Evolutionary conservation across 1,139 yeast species (phyloP), one percentile per base, ranked within the genome.

Genomic region (Blastobotrys malaysiensis): DNA sequence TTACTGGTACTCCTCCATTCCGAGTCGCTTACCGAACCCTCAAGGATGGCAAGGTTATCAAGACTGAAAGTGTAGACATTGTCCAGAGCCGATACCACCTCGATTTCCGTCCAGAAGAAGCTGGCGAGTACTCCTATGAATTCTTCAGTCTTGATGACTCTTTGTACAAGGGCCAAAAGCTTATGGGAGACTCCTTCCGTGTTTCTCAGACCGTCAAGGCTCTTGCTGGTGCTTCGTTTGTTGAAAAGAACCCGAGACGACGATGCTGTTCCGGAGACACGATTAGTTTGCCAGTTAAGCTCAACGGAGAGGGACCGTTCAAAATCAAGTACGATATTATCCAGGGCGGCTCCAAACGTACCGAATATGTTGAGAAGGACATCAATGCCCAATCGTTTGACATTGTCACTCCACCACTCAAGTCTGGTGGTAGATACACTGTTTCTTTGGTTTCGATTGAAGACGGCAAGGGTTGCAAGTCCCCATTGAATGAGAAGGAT

Each of bases 1-100:
- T 88, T 52, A 72, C 79, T 5, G 99, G 99, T 14, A 79, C 83
- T 24, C 86, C 96, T 0, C 98, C 98, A 2, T 93, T 86, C 70
- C 77, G 77, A 49, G 77, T 90, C 14, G 83, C 86, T 6, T 87
- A 80, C 64, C 80, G 81, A 54, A 75, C 80, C 19, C 71, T 75
- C 36, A 71, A 67, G 58, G 63, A 68, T 57, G 60, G 66, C 7
- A 58, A 61, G 7, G 59, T 61, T 1, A 55, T 65, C 4, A 55
- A 57, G n/a, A 63, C 61, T 9, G 60, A 63, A 45, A 57, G 61
- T 1, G 59, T 65, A 18, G 55, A 54, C 5, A 65, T 69, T 36
- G 57, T 61, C n/a, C 68, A 68, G 45, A 63, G 67, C 26, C 73
- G 83, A 54, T 77, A 77, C 52, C 78, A 82, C 48, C 82, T 86